Conservation (phyloP, 352 stramenopile species). For the Phytophthora idaei region DNA sequence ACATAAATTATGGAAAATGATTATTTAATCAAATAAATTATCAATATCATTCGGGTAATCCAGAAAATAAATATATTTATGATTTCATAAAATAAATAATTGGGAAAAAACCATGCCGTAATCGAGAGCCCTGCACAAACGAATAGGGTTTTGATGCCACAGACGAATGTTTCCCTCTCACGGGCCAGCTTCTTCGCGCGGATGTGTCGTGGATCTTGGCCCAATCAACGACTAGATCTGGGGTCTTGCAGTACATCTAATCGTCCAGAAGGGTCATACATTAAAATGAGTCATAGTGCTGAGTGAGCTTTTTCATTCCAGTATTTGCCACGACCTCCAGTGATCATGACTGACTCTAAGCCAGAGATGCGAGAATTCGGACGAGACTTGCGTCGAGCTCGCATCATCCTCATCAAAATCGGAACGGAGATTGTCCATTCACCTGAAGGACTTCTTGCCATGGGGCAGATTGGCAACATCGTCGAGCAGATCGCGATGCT, state of each 20-base stretch:
- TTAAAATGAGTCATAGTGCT: background rate
- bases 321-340: background rate
- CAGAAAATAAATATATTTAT: too few relatives aligned
- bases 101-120: too few relatives aligned
- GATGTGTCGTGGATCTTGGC: background rate
- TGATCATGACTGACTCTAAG: background rate
- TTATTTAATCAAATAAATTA: too few relatives aligned
- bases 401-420: slow-evolving; percentile 86
- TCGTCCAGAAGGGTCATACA: background rate
- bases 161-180: too few relatives aligned
- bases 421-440: slow-evolving; percentile 88
- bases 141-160: too few relatives aligned
- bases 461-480: slow-evolving; percentile 86
- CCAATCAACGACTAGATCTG: background rate
- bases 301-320: background rate
- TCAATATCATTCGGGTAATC: too few relatives aligned
- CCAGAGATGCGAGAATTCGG: slow-evolving; percentile 33
- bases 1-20: too few relatives aligned
- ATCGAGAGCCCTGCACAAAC: too few relatives aligned
- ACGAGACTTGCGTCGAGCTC: slow-evolving; percentile 56
- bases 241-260: background rate
- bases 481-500: slow-evolving; percentile 84
- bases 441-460: slow-evolving; percentile 70
- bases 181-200: too few relatives aligned
- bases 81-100: too few relatives aligned